Conservation (phyloP, 139 green algal genomes). For the Coelastrella sp. region DNA sequence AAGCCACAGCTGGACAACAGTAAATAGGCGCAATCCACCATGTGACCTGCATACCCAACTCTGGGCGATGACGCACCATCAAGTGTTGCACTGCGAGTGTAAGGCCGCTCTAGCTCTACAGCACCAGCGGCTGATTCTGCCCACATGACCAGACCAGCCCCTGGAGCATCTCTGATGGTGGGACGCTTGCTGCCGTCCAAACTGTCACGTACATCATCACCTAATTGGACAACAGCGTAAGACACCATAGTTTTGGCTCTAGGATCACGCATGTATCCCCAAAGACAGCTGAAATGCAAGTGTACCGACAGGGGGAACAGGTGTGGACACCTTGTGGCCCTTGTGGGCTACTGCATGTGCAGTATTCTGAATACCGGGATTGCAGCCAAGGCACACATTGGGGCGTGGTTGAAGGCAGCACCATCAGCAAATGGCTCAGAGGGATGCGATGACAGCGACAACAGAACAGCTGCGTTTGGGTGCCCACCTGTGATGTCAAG, state of each 20-base stretch:
- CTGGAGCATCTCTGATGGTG: slow-evolving; percentile 49
- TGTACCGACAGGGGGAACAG: too few species aligned
- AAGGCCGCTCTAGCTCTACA: slow-evolving; percentile 66
- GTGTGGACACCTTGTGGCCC: too few species aligned
- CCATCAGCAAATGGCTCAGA: too few species aligned
- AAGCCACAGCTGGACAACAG: neutral
- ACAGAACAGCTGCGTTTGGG: too few species aligned
- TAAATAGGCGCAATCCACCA: neutral
- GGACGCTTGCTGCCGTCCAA: slow-evolving; percentile 25
- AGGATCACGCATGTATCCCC: neutral
- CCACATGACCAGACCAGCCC: slow-evolving; percentile 73
- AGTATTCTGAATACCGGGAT: too few species aligned
- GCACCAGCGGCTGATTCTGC: slow-evolving; percentile 46
- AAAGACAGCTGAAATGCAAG: too few species aligned
- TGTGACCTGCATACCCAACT: neutral
- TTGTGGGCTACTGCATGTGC: too few species aligned
- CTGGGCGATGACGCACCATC: slow-evolving; percentile 11
- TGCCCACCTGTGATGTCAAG: neutral
- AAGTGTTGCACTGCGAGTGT: slow-evolving; percentile 67
- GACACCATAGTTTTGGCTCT: neutral
- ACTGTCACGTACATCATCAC: slow-evolving; percentile 1
- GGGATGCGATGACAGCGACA: too few species aligned
- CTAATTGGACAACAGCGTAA: neutral
- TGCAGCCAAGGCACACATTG: too few species aligned
- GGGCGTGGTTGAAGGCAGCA: too few species aligned